A percentile compares a stretch with the other conserved stretches of the same genome.
These are phyloP conservation scores for Inga oerstediana DNA, from an alignment of 306 rosid genomes.

Conservation along the genomic window DNA sequence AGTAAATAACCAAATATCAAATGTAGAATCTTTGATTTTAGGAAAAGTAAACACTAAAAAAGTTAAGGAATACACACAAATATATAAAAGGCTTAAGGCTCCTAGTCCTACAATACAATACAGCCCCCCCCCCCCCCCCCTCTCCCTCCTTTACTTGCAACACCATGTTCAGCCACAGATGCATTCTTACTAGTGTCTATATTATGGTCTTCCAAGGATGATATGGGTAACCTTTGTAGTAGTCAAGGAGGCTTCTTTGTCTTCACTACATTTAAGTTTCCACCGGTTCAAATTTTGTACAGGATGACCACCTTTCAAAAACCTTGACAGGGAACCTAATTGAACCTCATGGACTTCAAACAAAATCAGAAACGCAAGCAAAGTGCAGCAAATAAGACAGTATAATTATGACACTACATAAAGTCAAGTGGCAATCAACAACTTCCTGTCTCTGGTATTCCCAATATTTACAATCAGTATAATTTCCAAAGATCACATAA, in stretches of 20 bases:
- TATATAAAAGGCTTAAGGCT: not conserved
- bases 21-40: not conserved
- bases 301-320: slow-evolving; percentile 2
- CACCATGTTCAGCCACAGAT: not conserved
- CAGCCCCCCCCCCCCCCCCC: not conserved
- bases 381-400: not conserved
- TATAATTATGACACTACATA: not conserved
- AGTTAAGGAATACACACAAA: not conserved
- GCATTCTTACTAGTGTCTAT: not conserved
- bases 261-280: not conserved
- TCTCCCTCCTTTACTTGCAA: not conserved
- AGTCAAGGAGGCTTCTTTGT: slow-evolving; percentile 21
- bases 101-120: not conserved
- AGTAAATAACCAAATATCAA: not conserved
- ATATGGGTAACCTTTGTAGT: not conserved
- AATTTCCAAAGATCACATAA: slow-evolving; percentile 19
- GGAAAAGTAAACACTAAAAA: not conserved
- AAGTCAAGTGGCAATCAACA: not conserved
- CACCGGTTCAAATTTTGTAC: slow-evolving; percentile 13
- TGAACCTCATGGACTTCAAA: slow-evolving; percentile 19
- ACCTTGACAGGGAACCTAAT: not conserved
- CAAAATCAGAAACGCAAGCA: slow-evolving; percentile 22
- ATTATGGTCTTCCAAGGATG: slow-evolving; percentile 14
- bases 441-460: slow-evolving; percentile 1
- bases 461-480: not conserved